Base-by-base conservation (phyloP, 805 yeast genomes). In the Cyberlindnera maclurae region DNA sequence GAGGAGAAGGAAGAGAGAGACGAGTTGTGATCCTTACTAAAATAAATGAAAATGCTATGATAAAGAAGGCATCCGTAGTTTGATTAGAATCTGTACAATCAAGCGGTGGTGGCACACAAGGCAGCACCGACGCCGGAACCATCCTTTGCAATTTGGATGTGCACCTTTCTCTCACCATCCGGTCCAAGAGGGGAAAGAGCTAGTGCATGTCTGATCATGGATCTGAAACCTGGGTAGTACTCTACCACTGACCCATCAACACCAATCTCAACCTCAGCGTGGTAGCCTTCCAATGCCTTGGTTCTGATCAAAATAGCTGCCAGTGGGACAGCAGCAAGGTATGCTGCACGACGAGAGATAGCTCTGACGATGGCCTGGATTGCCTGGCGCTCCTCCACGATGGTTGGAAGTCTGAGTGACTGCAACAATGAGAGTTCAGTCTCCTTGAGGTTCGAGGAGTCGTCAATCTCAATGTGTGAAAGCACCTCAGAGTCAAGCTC, bases 51-150 rank as follows among this genome's bases (percentile, higher is more conserved):
- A 8, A 20, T 6, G 24, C 24, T 20, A 20, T 20, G 24, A 20
- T 20, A 5, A 20, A 8, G 24, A 20, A 20, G 24, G 8, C 8
- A 20, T 5, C 8, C 24, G 24, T 20, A 20, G 24, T 20, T 5
- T 20, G 24, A 20, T 20, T 20, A 5, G 24, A 20, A 8, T 20
- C 8, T 20, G 8, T 20, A 8, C 8, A 20, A 20, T 20, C 8
- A 20, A 20, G 29, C 41, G 15, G 47, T 46, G 12, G 42, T 34
- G 9, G 57, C 97, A 66, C 96, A 86, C 44, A 90, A 68, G 2
- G 97, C 97, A 33, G 97, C 97, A 48, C 98, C 98, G 32, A 89
- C 96, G 43, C 96, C 96, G 41, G 95, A 82, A 34, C 97, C 97
- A 56, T 93, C 97, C 60, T 86, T 85, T 24, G 97, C 93, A 49